Evolutionary conservation across 2,329 filamentous ascomycete species (phyloP).

Genomic region (Mycosphaerelloides madeirae): DNA sequence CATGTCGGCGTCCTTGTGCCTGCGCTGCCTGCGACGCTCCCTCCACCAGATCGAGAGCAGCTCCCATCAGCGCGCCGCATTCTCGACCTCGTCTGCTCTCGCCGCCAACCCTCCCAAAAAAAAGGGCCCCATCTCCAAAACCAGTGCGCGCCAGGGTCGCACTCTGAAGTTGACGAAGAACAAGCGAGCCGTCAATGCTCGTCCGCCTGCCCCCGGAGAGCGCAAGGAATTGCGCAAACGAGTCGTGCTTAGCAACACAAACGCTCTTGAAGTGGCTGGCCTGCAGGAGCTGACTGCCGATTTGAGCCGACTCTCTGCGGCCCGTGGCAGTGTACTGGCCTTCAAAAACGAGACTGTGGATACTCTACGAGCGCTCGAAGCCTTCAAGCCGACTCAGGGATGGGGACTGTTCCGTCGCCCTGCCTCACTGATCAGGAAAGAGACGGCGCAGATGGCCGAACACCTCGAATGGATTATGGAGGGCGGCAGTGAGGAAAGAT

Average conservation of each 20-base stretch:
- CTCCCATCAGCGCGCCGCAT: conserved; percentile 24
- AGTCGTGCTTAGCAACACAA: conserved; percentile 89
- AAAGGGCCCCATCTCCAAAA: conserved; percentile 20
- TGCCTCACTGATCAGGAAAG: conserved; percentile 69
- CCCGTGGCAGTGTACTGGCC: conserved; percentile 63
- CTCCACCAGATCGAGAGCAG: conserved; percentile 13
- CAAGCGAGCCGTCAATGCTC: conserved; percentile 21
- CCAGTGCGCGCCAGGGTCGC: conserved; percentile 19
- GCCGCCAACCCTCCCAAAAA: conserved; percentile 26
- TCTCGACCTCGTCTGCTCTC: conserved; percentile 30
- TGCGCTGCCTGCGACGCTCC: conserved; percentile 25
- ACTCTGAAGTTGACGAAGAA: conserved; percentile 30
- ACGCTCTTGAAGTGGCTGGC: conserved; percentile 72
- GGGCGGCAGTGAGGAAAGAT: conserved; percentile 43
- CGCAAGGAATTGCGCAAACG: conserved; percentile 82
- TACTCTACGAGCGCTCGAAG: conserved; percentile 74
- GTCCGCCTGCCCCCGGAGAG: conserved; percentile 58
- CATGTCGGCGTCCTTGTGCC: conserved; percentile 26
- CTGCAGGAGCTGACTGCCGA: conserved; percentile 53
- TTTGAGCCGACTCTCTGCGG: conserved; percentile 40
- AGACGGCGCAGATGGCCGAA: conserved; percentile 67
- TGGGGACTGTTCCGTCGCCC: conserved; percentile 85
- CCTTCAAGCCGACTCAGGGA: conserved; percentile 84
- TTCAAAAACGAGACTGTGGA: conserved; percentile 69
- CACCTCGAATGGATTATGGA: conserved; percentile 31